These are phyloP conservation scores for Sarocladium kiliense DNA, from an alignment of 2,329 filamentous ascomycete genomes.

Conservation along the genomic window DNA sequence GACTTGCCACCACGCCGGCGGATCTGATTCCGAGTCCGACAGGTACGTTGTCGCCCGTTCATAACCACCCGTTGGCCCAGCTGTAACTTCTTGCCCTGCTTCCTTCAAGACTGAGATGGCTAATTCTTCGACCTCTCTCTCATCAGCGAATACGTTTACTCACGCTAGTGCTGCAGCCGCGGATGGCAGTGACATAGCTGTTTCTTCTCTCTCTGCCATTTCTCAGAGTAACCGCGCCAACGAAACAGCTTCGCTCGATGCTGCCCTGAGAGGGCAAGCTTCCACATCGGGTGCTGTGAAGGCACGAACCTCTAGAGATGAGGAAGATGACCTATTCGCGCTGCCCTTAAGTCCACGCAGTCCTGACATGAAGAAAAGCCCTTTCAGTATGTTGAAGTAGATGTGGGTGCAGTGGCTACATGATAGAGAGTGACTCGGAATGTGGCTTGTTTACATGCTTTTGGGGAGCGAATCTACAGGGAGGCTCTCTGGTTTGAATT, in stretches of 20 bases:
- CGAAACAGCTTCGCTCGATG: conserved; percentile 25
- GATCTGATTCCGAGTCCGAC: conserved; percentile 51
- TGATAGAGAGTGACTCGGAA: background rate
- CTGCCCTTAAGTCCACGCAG: conserved; percentile 81
- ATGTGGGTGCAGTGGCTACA: background rate
- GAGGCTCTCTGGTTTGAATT: background rate
- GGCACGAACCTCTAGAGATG: conserved; percentile 16
- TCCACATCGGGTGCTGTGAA: conserved; percentile 12
- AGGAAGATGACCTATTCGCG: conserved; percentile 79
- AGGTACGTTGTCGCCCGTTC: conserved; percentile 36
- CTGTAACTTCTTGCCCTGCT: conserved; percentile 4
- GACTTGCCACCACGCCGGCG: conserved; percentile 66
- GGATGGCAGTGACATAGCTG: conserved; percentile 25
- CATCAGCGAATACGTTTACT: conserved; percentile 30
- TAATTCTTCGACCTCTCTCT: background rate
- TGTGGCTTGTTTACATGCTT: too few relatives aligned
- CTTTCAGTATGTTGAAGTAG: conserved; percentile 55
- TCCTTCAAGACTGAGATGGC: background rate
- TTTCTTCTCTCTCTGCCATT: conserved; percentile 30
- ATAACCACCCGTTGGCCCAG: background rate
- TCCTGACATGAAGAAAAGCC: conserved; percentile 79
- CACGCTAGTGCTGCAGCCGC: conserved; percentile 21
- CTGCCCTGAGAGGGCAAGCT: conserved; percentile 21
- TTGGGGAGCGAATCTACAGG: background rate
- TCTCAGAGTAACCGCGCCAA: conserved; percentile 19